These are phyloP conservation scores for Ustilago cynodontis DNA, from an alignment of 1,284 basidiomycete species.

Conservation along the genomic window DNA sequence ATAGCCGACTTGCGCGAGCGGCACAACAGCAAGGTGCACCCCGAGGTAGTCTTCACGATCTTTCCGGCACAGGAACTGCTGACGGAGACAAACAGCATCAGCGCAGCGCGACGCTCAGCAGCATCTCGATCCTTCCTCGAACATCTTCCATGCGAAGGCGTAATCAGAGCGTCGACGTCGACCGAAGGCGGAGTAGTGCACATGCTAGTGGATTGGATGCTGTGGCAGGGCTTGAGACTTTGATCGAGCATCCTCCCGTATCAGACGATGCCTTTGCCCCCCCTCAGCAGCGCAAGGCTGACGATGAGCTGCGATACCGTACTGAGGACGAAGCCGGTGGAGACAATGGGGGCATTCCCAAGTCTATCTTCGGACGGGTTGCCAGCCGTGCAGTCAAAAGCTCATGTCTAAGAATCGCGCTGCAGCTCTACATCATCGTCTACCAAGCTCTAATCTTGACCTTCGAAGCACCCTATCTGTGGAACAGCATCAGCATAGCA, in stretches of 20 bases:
- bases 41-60: neutral
- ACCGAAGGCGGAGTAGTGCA: neutral
- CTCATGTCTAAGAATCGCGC: neutral
- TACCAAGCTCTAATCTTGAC: slow-evolving; percentile 28
- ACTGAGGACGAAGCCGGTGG: neutral
- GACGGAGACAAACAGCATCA: slow-evolving; percentile 3
- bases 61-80: neutral
- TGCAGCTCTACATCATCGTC: slow-evolving; percentile 3
- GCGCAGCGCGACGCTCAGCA: slow-evolving; percentile 5
- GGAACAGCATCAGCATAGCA: slow-evolving; percentile 21
- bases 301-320: neutral
- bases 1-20: neutral
- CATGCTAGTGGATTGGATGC: neutral
- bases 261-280: neutral
- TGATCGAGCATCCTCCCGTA: neutral
- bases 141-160: slow-evolving; percentile 19
- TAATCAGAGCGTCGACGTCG: slow-evolving; percentile 15
- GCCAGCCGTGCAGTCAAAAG: neutral
- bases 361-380: neutral
- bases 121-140: slow-evolving; percentile 4
- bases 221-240: neutral
- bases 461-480: slow-evolving; percentile 29
- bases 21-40: neutral
- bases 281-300: neutral
- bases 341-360: neutral